phyloP scores from a whole-genome alignment of 495 filamentous ascomycete species.

The Penicillium herquei region DNA sequence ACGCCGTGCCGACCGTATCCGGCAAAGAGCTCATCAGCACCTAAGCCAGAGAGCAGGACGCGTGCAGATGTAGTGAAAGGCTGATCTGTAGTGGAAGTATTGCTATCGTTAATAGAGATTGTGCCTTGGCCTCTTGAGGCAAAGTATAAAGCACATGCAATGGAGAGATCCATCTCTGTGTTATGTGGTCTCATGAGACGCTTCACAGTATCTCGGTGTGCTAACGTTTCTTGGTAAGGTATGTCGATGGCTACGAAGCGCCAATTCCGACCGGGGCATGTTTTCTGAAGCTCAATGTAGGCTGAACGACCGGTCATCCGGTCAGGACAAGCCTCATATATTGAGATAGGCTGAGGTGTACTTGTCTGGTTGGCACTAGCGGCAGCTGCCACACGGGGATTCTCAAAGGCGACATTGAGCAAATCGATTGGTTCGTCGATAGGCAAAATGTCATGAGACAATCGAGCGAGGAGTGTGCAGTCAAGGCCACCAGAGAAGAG shows the following conservation, averaged over 20 bases:
- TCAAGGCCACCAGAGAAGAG: constrained; percentile 95
- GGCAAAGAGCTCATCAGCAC: constrained; percentile 93
- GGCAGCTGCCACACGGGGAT: constrained; percentile 68
- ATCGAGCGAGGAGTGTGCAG: constrained; percentile 81
- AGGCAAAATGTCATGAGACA: constrained; percentile 78
- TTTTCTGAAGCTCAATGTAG: constrained; percentile 64
- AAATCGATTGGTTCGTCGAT: constrained; percentile 71
- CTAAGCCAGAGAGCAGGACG: constrained; percentile 87
- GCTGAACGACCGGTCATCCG: constrained; percentile 79
- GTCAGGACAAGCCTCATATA: constrained; percentile 86
- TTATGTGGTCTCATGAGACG: constrained; percentile 87
- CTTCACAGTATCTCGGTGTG: constrained; percentile 67
- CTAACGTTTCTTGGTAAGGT: constrained; percentile 69
- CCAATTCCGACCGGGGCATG: constrained; percentile 75
- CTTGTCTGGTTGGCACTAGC: constrained; percentile 24
- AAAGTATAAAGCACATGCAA: constrained; percentile 89
- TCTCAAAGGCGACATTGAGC: constrained; percentile 96
- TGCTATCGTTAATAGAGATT: constrained; percentile 1
- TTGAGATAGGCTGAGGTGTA: constrained; percentile 25
- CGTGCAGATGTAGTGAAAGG: constrained; percentile 70
- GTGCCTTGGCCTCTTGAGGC: constrained; percentile 74
- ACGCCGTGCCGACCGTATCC: constrained; percentile 85
- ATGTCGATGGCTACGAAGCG: constrained; percentile 82
- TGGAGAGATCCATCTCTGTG: constrained; percentile 99
- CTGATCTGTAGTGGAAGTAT: constrained; percentile 2